phyloP scores from a whole-genome alignment of 495 filamentous ascomycete species.

The Podospora didyma region DNA sequence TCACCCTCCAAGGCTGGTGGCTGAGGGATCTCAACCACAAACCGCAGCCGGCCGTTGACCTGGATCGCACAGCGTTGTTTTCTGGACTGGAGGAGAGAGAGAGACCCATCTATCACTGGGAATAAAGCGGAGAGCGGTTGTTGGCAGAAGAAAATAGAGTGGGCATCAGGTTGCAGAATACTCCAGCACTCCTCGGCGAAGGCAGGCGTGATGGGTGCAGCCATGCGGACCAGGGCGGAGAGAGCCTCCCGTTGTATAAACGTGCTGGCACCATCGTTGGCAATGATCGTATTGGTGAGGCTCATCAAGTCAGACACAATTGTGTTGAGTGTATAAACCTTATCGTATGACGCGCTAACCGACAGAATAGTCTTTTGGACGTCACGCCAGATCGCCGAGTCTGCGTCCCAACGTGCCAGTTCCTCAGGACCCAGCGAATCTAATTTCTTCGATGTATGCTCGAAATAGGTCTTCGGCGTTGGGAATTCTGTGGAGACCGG shows the following conservation, averaged over 20 bases:
- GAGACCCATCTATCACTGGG: slow-evolving; percentile 50
- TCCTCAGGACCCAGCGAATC: slow-evolving; percentile 17
- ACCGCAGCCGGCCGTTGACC: slow-evolving; percentile 70
- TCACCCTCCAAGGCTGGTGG: slow-evolving; percentile 29
- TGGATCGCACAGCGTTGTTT: slow-evolving; percentile 58
- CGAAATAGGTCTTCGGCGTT: slow-evolving; percentile 28
- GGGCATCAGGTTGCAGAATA: slow-evolving; percentile 41
- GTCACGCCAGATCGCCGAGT: slow-evolving; percentile 56
- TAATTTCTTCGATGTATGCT: slow-evolving; percentile 4
- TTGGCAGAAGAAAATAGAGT: slow-evolving; percentile 49
- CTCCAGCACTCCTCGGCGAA: slow-evolving; percentile 79
- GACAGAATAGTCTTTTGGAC: slow-evolving; percentile 63
- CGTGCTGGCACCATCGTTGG: slow-evolving; percentile 16
- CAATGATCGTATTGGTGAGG: slow-evolving; percentile 63
- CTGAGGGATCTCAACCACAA: slow-evolving; percentile 55
- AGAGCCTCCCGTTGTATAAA: slow-evolving; percentile 31
- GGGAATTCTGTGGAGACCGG: background rate
- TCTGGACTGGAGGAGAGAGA: slow-evolving; percentile 33
- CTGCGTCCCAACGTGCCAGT: slow-evolving; percentile 37
- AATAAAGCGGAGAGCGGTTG: slow-evolving; percentile 28
- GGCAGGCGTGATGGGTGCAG: slow-evolving; percentile 74
- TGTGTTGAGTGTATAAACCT: slow-evolving; percentile 73
- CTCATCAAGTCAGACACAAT: slow-evolving; percentile 76
- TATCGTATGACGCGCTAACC: slow-evolving; percentile 65
- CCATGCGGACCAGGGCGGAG: slow-evolving; percentile 57